A percentile compares a stretch with the other conserved stretches of the same genome.
Conservation (phyloP, 2,329 filamentous ascomycete genomes). For the Trichoderma sp. region DNA sequence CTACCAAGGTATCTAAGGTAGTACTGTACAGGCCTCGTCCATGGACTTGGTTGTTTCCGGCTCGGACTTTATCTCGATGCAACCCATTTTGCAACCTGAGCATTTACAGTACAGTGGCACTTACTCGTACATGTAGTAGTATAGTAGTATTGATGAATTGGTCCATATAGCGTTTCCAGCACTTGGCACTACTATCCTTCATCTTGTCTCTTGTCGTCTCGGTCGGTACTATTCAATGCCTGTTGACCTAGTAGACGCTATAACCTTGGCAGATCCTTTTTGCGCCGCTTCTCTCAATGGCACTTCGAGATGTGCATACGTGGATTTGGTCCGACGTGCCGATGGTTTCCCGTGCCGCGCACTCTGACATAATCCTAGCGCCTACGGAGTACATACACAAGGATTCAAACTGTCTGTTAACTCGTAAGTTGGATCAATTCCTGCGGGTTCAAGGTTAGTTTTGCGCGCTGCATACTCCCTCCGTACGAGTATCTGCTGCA, state of each 20-base stretch:
- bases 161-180: background rate
- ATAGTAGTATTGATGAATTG: background rate
- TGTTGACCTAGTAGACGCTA: background rate
- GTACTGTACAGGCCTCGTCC: background rate
- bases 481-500: background rate
- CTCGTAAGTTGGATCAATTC: too few relatives aligned
- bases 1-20: background rate
- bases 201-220: background rate
- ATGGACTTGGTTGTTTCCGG: background rate
- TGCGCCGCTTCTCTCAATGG: background rate
- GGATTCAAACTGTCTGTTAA: too few relatives aligned
- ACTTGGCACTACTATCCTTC: background rate
- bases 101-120: background rate
- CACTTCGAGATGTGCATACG: background rate
- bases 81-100: background rate
- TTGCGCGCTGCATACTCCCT: background rate
- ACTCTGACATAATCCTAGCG: background rate
- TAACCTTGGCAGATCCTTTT: background rate
- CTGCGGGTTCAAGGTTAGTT: background rate
- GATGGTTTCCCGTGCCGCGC: background rate
- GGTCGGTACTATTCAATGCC: background rate
- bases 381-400: too few relatives aligned
- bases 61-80: conserved; percentile 12
- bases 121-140: background rate
- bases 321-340: background rate